These are phyloP conservation scores for Eragrostis nindensis DNA, from an alignment of 176 grass and related monocot species.

Conservation along the genomic window DNA sequence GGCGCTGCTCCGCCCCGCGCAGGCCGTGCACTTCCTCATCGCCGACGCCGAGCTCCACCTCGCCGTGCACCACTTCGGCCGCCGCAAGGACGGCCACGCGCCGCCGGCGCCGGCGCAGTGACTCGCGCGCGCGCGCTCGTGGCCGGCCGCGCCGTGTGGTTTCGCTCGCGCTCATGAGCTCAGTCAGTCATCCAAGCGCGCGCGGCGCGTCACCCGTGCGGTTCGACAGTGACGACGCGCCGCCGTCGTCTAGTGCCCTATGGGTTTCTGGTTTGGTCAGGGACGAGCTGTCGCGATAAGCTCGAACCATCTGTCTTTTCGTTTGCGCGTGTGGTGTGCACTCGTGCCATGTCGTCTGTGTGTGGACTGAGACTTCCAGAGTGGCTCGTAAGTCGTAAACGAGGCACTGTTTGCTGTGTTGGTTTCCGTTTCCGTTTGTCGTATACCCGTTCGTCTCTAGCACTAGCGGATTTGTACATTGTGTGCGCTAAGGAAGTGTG, in stretches of 20 bases:
- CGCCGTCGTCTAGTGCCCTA: neutral
- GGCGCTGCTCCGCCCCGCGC: conserved; percentile 56
- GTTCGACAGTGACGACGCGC: neutral
- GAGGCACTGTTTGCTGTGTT: neutral
- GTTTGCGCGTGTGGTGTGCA: neutral
- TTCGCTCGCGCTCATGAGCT: neutral
- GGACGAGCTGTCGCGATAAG: conserved; percentile 37
- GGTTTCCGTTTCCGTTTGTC: neutral
- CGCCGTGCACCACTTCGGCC: conserved; percentile 66
- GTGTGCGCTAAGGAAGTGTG: neutral
- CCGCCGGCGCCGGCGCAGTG: neutral
- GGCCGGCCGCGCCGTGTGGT: neutral
- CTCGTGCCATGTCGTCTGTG: neutral
- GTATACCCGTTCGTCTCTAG: neutral
- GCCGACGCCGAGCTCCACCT: conserved; percentile 74
- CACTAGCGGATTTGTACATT: neutral
- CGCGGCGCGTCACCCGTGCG: neutral
- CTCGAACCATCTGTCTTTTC: neutral
- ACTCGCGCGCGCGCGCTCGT: neutral
- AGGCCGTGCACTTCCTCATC: conserved; percentile 81
- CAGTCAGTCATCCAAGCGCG: too few species aligned
- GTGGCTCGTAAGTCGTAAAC: neutral
- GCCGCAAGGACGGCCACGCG: conserved; percentile 50
- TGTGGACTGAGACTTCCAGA: neutral
- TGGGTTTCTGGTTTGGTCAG: neutral